Percentiles rank a stretch among this genome's conserved stretches.
These are phyloP conservation scores for thale cress (Arabidopsis thaliana) DNA, from an alignment of 345 rosid genomes.

Conservation along the genomic window DNA sequence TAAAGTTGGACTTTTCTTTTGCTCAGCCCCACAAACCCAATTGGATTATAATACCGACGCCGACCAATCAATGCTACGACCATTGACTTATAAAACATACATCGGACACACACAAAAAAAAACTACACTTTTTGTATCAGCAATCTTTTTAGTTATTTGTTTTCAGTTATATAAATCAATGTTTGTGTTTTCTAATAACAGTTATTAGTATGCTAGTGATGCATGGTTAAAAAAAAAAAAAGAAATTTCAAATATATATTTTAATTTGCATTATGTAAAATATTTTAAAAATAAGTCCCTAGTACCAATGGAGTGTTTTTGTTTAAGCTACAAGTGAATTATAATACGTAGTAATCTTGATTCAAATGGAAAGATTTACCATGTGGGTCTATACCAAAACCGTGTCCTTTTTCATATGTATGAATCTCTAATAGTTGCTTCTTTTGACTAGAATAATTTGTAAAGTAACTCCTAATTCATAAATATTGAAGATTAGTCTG, in stretches of 20 bases:
- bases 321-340: not conserved
- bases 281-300: too few species aligned
- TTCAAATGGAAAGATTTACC: too few species aligned
- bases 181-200: too few species aligned
- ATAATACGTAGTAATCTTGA: not conserved
- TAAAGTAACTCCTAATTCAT: not conserved
- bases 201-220: too few species aligned
- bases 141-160: too few species aligned
- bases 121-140: too few species aligned
- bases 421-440: not conserved
- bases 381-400: not conserved
- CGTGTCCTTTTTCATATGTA: not conserved
- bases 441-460: not conserved
- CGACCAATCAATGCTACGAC: conserved; percentile 5
- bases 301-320: too few species aligned
- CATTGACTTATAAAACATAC: not conserved
- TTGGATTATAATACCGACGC: not conserved
- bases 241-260: too few species aligned
- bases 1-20: not conserved
- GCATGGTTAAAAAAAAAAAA: too few species aligned
- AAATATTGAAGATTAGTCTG: not conserved
- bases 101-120: not conserved
- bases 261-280: too few species aligned
- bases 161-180: too few species aligned
- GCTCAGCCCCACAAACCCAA: not conserved